Evolutionary conservation across 176 grass and related monocot genomes (phyloP), one percentile per base, ranked within the genome.

Genomic region (Musa acuminata): DNA sequence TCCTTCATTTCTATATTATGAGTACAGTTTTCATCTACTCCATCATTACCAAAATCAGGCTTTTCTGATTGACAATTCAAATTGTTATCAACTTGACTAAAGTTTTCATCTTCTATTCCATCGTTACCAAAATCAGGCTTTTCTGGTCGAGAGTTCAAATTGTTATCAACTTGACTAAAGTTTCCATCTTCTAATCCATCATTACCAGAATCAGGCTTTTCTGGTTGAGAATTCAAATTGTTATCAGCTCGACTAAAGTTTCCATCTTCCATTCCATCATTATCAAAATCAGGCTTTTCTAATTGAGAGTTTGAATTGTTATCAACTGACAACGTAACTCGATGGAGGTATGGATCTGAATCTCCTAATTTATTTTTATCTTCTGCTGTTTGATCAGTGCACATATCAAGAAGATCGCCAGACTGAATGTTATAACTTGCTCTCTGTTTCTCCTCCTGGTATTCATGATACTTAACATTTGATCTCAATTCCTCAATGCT

Each of bases 141-240:
- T 81, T 80, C 87, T 79, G 65, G 52, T 57, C 53, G 59, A 70
- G 77, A 72, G 75, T 21, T 83, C 16, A 50, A 51, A 70, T 70
- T 50, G 51, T 50, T 70, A 2, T 50, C 67, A 22, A 72, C 74
- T 50, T 43, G 35, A 72, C 54, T 64, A 75, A 72, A 64, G 64
- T 73, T 89, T 75, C 67, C 79, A 81, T 69, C 67, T 77, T 85
- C 77, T 58, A 83, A 85, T 76, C 64, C 71, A 71, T 85, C 84
- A 77, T 84, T 71, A 55, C 76, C 77, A 79, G 55, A 50, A 59
- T 64, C 84, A 76, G 58, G 53, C 74, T 83, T 82, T 81, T 78
- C 87, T 79, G 65, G 63, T 57, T 64, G 59, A 65, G 77, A 72
- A 72, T 21, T 85, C 16, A 50, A 51, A 51, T 70, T 50, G 51